Conservation (phyloP, 2,329 filamentous ascomycete species). For the Pyrenophora seminiperda region DNA sequence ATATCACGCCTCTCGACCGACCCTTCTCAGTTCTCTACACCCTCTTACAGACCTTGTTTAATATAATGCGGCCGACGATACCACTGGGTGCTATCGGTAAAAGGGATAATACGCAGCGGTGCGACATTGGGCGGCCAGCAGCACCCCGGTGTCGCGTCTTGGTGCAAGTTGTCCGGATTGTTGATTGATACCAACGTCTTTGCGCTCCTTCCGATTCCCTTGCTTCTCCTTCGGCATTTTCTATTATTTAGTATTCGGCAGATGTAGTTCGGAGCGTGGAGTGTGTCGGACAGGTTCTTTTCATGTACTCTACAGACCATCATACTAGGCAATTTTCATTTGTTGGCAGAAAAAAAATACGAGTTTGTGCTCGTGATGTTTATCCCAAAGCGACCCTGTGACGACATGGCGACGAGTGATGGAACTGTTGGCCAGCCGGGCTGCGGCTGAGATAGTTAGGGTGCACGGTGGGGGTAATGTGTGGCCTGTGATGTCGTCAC, state of each 20-base stretch:
- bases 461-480: conserved; percentile 17
- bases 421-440: conserved; percentile 1
- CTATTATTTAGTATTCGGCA: conserved; percentile 48
- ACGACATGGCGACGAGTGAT: conserved; percentile 10
- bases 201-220: conserved; percentile 47
- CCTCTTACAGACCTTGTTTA: conserved; percentile 50
- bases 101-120: conserved; percentile 45
- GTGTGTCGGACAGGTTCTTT: conserved; percentile 41
- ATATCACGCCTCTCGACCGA: conserved; percentile 34
- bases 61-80: conserved; percentile 48
- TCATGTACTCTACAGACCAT: conserved; percentile 51
- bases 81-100: conserved; percentile 49
- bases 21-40: conserved; percentile 43
- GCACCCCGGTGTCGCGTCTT: conserved; percentile 41
- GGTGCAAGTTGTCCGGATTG: conserved; percentile 48
- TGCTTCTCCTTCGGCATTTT: conserved; percentile 39
- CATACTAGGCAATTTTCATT: conserved; percentile 50
- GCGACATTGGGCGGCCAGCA: conserved; percentile 37
- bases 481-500: conserved; percentile 44
- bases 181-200: conserved; percentile 54
- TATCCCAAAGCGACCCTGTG: not conserved
- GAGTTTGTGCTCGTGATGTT: conserved; percentile 1
- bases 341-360: conserved; percentile 26
- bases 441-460: conserved; percentile 40
- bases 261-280: conserved; percentile 41